Conservation (phyloP, 768 basidiomycete genomes). For the Tulasnella sp. region DNA sequence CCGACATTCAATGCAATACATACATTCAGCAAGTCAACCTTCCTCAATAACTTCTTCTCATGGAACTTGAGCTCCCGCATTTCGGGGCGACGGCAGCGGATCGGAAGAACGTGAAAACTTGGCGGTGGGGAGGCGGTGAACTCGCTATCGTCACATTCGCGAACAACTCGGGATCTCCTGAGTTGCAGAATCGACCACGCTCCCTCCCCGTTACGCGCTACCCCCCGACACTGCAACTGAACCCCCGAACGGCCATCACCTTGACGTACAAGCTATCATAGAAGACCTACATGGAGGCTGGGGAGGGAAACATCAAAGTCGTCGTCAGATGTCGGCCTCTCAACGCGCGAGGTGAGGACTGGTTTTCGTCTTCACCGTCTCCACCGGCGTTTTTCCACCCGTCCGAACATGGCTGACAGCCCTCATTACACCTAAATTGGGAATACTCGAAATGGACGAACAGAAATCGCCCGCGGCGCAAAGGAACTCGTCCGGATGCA, state of each 20-base stretch:
- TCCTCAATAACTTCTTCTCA: conserved; percentile 87
- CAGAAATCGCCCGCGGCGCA: conserved; percentile 88
- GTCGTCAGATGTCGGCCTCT: conserved; percentile 93
- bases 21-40: conserved; percentile 94
- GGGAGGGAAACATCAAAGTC: conserved; percentile 31
- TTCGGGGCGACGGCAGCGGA: neutral
- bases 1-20: conserved; percentile 22
- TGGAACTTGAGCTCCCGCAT: conserved; percentile 94
- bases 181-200: neutral
- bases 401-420: neutral
- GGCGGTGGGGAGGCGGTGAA: neutral
- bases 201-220: neutral
- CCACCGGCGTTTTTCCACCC: neutral
- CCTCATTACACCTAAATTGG: neutral
- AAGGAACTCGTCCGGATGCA: conserved; percentile 91
- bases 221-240: neutral
- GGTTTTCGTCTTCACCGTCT: neutral
- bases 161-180: neutral
- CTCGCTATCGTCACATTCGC: neutral
- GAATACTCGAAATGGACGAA: neutral
- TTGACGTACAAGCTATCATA: neutral
- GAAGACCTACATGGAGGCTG: conserved; percentile 16
- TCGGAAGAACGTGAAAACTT: neutral
- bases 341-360: conserved; percentile 70
- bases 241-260: neutral